Percentiles rank a stretch among this genome's conserved stretches.
Conservation (phyloP, 2,329 filamentous ascomycete species). For the Pleomassaria siparia region DNA sequence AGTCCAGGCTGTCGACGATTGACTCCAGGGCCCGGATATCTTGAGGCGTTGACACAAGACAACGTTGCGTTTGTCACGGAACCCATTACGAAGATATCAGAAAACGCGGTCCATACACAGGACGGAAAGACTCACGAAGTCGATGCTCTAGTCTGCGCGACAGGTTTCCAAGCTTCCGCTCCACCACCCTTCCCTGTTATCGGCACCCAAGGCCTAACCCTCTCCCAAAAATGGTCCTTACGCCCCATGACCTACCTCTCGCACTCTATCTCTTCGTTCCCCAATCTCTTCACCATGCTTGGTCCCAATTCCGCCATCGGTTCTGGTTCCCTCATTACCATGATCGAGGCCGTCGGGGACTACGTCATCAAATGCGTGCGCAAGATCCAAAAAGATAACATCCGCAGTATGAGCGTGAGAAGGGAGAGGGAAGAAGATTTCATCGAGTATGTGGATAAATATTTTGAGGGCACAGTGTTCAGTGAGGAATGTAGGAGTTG, state of each 20-base stretch:
- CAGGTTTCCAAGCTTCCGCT: slow-evolving; percentile 45
- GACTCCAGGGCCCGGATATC: slow-evolving; percentile 55
- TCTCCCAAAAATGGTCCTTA: slow-evolving; percentile 39
- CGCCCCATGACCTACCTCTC: slow-evolving; percentile 36
- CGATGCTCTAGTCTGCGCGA: slow-evolving; percentile 50
- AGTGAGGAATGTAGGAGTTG: slow-evolving; percentile 38
- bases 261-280: slow-evolving; percentile 32
- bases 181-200: slow-evolving; percentile 44
- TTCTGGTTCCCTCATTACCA: slow-evolving; percentile 43
- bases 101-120: slow-evolving; percentile 43
- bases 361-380: slow-evolving; percentile 44
- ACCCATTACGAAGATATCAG: slow-evolving; percentile 39
- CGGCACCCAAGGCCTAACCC: slow-evolving; percentile 29
- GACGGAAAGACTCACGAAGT: slow-evolving; percentile 44
- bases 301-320: slow-evolving; percentile 47
- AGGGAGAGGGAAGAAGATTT: slow-evolving; percentile 33
- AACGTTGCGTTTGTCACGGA: slow-evolving; percentile 45
- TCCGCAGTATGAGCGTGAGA: slow-evolving; percentile 39
- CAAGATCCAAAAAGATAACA: slow-evolving; percentile 48
- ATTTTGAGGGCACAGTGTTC: slow-evolving; percentile 38
- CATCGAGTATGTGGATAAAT: slow-evolving; percentile 31
- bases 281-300: slow-evolving; percentile 48
- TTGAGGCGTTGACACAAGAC: slow-evolving; percentile 49
- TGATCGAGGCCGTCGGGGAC: slow-evolving; percentile 45
- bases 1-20: slow-evolving; percentile 51